phyloP scores from a whole-genome alignment of 2,329 filamentous ascomycete genomes.

The Neofusicoccum sp. region DNA sequence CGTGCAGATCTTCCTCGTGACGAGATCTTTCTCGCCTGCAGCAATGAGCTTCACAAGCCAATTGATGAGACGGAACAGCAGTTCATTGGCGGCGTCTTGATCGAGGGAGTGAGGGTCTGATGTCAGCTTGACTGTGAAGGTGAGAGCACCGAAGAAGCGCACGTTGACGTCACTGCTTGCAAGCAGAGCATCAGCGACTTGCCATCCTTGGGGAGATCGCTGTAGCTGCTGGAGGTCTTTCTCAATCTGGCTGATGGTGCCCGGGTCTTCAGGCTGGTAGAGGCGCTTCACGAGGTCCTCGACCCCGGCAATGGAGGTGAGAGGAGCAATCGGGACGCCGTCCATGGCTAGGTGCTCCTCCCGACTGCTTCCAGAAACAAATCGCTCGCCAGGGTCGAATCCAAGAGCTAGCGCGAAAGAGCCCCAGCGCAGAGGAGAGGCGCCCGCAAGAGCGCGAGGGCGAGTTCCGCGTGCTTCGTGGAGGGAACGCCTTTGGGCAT shows the following conservation, averaged over 20 bases:
- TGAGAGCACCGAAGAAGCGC: conserved; percentile 89
- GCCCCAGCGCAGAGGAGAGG: too few relatives aligned
- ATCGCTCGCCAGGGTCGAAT: too few relatives aligned
- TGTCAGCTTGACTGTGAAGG: conserved; percentile 91
- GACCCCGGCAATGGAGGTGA: conserved; percentile 29
- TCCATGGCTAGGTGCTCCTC: not conserved
- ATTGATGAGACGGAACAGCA: conserved; percentile 51
- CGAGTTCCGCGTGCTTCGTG: too few relatives aligned
- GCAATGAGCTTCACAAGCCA: conserved; percentile 53
- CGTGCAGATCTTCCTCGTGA: conserved; percentile 73
- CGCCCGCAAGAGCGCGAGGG: too few relatives aligned
- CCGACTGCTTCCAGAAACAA: not conserved
- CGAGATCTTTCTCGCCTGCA: conserved; percentile 42
- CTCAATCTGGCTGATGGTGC: conserved; percentile 58
- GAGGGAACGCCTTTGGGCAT: too few relatives aligned
- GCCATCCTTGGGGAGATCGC: conserved; percentile 78
- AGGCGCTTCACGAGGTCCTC: conserved; percentile 51
- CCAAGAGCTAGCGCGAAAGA: too few relatives aligned
- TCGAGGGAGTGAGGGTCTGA: conserved; percentile 22
- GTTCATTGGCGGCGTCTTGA: conserved; percentile 34
- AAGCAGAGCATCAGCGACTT: conserved; percentile 75
- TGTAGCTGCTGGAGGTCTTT: conserved; percentile 76
- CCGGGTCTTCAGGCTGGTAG: conserved; percentile 48
- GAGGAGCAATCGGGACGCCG: not conserved
- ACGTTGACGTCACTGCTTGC: conserved; percentile 68